A percentile compares a stretch with the other conserved stretches of the same genome.
These are phyloP conservation scores for Prototheca stagnorum DNA, from an alignment of 163 green algal genomes.

Conservation along the genomic window DNA sequence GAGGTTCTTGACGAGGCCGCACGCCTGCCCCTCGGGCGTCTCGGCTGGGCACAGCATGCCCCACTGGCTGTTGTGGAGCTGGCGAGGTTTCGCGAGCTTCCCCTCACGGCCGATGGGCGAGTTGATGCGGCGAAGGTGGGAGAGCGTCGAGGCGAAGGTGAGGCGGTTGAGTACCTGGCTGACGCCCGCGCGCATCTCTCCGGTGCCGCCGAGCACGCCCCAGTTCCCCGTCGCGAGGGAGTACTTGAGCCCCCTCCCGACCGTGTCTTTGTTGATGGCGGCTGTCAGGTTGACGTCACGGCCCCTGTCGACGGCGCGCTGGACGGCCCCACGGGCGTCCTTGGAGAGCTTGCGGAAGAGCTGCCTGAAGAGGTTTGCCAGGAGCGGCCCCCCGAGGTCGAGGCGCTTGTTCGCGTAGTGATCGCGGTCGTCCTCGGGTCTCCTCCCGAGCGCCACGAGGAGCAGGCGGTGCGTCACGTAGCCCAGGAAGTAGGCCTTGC, in stretches of 20 bases:
- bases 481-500: conserved; percentile 94
- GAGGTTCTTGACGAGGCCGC: conserved; percentile 97
- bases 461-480: conserved; percentile 71
- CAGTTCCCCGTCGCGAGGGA: conserved; percentile 95
- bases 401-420: conserved; percentile 96
- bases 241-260: conserved; percentile 81
- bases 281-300: conserved; percentile 72
- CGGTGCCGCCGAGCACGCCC: conserved; percentile 66
- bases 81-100: conserved; percentile 94
- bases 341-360: conserved; percentile 75
- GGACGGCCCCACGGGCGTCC: conserved; percentile 28
- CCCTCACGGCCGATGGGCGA: conserved; percentile 89
- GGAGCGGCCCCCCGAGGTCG: conserved; percentile 79
- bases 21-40: conserved; percentile 91
- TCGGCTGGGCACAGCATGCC: conserved; percentile 94
- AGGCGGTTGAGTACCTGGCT: conserved; percentile 86
- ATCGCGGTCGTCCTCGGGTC: conserved; percentile 84
- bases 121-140: conserved; percentile 90
- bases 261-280: conserved; percentile 71
- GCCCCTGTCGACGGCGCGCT: conserved; percentile 37
- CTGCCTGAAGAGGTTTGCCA: conserved; percentile 65
- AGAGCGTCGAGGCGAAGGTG: conserved; percentile 87
- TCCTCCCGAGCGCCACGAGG: conserved; percentile 66
- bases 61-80: conserved; percentile 97
- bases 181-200: conserved; percentile 70